phyloP scores from a whole-genome alignment of 805 yeast genomes.

The Nakazawaea sp. region DNA sequence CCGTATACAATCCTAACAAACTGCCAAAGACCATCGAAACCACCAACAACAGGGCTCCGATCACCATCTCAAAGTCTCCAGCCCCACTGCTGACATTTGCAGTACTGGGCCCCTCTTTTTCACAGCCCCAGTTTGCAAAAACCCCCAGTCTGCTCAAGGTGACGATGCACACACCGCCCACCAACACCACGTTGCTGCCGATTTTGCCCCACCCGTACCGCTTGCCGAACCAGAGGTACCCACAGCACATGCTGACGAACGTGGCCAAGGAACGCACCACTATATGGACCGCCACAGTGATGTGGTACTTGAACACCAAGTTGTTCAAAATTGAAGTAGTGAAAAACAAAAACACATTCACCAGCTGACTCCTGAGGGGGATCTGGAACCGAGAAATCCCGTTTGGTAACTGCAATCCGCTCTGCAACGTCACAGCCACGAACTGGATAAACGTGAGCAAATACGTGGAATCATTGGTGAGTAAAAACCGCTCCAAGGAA shows the following conservation, averaged over 20 bases:
- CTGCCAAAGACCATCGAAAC: slow-evolving; percentile 47
- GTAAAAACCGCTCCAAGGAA: slow-evolving; percentile 49
- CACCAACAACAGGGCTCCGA: slow-evolving; percentile 35
- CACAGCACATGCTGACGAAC: slow-evolving; percentile 52
- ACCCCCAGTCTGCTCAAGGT: slow-evolving; percentile 17
- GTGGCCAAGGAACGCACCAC: slow-evolving; percentile 61
- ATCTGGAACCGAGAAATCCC: slow-evolving; percentile 19
- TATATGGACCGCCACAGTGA: slow-evolving; percentile 63
- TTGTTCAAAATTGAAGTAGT: slow-evolving; percentile 49
- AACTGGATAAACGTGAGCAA: slow-evolving; percentile 57
- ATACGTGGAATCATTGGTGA: slow-evolving; percentile 31
- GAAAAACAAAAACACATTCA: slow-evolving; percentile 45
- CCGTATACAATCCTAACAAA: slow-evolving; percentile 52
- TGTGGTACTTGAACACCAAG: slow-evolving; percentile 44
- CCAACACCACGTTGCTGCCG: slow-evolving; percentile 40
- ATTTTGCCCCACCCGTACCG: slow-evolving; percentile 39
- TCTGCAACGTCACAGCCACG: slow-evolving; percentile 39
- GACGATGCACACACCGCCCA: slow-evolving; percentile 46
- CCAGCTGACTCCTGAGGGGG: slow-evolving; percentile 36
- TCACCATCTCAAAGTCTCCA: too few species aligned
- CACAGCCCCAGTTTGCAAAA: background rate
- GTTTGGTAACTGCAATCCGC: slow-evolving; percentile 30
- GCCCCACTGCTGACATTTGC: too few species aligned
- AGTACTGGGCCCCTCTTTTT: background rate
- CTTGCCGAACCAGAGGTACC: slow-evolving; percentile 38